phyloP scores from a whole-genome alignment of 2,329 filamentous ascomycete genomes.

The Penicillium sp. region DNA sequence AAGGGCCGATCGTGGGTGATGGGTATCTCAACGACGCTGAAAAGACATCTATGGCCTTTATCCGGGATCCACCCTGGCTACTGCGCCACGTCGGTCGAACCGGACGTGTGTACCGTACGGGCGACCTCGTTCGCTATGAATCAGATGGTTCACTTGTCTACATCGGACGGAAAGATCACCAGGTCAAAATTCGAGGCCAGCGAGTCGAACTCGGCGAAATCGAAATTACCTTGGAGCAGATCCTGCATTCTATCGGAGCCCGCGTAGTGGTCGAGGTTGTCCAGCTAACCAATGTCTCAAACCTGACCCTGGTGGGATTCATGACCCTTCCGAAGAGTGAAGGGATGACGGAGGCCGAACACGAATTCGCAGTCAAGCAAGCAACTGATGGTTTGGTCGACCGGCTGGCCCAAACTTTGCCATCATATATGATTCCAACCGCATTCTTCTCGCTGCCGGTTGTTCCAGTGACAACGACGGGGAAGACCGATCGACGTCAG shows the following conservation, averaged over 20 bases:
- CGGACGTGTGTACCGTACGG: too few species aligned
- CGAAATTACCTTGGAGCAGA: slow-evolving; percentile 63
- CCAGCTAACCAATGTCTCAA: too few species aligned
- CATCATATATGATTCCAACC: slow-evolving; percentile 66
- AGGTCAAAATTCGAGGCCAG: slow-evolving; percentile 89
- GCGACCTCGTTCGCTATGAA: too few species aligned
- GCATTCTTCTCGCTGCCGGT: too few species aligned
- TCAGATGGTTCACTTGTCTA: slow-evolving; percentile 32
- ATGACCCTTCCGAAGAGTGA: neutral
- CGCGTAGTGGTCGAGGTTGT: too few species aligned
- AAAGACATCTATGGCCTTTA: neutral
- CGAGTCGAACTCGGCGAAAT: slow-evolving; percentile 86
- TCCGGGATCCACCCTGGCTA: too few species aligned
- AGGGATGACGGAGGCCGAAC: neutral
- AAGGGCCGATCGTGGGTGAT: slow-evolving; percentile 4
- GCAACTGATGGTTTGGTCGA: slow-evolving; percentile 61
- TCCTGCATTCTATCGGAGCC: neutral
- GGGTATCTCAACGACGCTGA: slow-evolving; percentile 2
- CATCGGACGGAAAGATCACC: slow-evolving; percentile 71
- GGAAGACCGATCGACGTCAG: slow-evolving; percentile 61
- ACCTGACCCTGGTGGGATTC: neutral
- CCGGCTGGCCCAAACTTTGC: slow-evolving; percentile 52
- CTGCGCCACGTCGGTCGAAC: too few species aligned
- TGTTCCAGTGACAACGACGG: slow-evolving; percentile 63
- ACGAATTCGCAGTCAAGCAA: slow-evolving; percentile 42